A percentile compares a stretch with the other conserved stretches of the same genome.
phyloP scores from a whole-genome alignment of 2,329 filamentous ascomycete genomes.

The Huntiella moniliformis region DNA sequence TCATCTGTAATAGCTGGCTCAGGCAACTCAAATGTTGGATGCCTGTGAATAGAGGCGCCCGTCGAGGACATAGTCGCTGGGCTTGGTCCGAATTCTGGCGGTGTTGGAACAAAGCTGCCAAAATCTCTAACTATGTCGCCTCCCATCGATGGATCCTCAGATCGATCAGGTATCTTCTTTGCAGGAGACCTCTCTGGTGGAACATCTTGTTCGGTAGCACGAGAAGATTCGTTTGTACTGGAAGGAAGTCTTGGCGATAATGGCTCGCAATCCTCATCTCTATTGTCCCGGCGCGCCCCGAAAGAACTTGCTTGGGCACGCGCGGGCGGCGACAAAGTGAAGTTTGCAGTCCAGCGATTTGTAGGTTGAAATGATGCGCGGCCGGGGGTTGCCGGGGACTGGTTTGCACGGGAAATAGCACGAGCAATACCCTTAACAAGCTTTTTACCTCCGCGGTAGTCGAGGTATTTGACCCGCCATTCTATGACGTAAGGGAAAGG shows the following conservation, averaged over 20 bases:
- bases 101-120: slow-evolving; percentile 7
- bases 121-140: not conserved
- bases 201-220: not conserved
- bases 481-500: slow-evolving; percentile 26
- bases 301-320: slow-evolving; percentile 16
- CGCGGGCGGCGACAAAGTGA: slow-evolving; percentile 17
- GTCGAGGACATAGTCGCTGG: not conserved
- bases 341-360: slow-evolving; percentile 12
- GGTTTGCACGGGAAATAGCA: slow-evolving; percentile 45
- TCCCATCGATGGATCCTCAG: too few relatives aligned
- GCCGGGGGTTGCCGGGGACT: slow-evolving; percentile 25
- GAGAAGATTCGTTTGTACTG: not conserved
- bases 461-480: slow-evolving; percentile 84
- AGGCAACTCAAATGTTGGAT: slow-evolving; percentile 29
- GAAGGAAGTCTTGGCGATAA: slow-evolving; percentile 1
- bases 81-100: not conserved
- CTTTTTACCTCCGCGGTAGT: slow-evolving; percentile 94
- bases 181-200: too few relatives aligned
- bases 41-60: slow-evolving; percentile 10
- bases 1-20: slow-evolving; percentile 28
- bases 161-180: too few relatives aligned
- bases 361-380: slow-evolving; percentile 1
- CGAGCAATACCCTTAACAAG: slow-evolving; percentile 66
- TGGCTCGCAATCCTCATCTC: slow-evolving; percentile 1
- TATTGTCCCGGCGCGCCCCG: not conserved